Conservation (phyloP, 208 protist species). For the Angomonas deanei region DNA sequence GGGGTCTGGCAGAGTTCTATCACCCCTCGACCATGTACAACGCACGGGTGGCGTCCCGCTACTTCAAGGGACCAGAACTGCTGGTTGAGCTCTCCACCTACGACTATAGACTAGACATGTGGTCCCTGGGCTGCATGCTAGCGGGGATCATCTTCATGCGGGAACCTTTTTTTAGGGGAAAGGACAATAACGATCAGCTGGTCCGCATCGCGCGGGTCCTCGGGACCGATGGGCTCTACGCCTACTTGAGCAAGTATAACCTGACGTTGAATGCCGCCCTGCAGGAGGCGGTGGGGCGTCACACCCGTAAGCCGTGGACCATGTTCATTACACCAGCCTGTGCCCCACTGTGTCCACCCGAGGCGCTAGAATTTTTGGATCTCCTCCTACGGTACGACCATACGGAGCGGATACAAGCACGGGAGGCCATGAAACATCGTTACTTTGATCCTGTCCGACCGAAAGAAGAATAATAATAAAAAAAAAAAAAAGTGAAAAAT, state of each 20-base stretch:
- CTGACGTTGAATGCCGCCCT: slow-evolving; percentile 90
- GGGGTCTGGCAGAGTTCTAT: slow-evolving; percentile 99
- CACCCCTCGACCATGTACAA: slow-evolving; percentile 98
- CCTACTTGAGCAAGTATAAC: slow-evolving; percentile 97
- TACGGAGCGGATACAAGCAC: slow-evolving; percentile 94
- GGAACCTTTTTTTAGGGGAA: slow-evolving; percentile 99
- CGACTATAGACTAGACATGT: slow-evolving; percentile 99
- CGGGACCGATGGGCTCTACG: slow-evolving; percentile 94
- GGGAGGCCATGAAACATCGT: slow-evolving; percentile 98
- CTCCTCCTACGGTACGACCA: slow-evolving; percentile 97
- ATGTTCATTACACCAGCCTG: slow-evolving; percentile 94
- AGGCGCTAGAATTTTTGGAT: slow-evolving; percentile 98
- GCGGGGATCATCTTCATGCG: slow-evolving; percentile 99
- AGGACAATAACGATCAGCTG: slow-evolving; percentile 99
- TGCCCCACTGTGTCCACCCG: slow-evolving; percentile 92
- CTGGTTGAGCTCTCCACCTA: slow-evolving; percentile 98
- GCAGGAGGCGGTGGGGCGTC: slow-evolving; percentile 78
- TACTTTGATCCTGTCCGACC: slow-evolving; percentile 95
- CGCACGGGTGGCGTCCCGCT: slow-evolving; percentile 98
- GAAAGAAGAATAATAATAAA: slow-evolving; percentile 8
- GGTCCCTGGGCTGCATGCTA: slow-evolving; percentile 99
- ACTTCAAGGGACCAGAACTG: slow-evolving; percentile 99
- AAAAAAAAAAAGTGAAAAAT: not conserved
- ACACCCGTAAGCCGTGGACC: slow-evolving; percentile 92
- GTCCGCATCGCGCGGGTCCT: slow-evolving; percentile 96